Evolutionary conservation across 441 rosid species (phyloP), one percentile per base, ranked within the genome.

Genomic region (Erysimum cheiri): DNA sequence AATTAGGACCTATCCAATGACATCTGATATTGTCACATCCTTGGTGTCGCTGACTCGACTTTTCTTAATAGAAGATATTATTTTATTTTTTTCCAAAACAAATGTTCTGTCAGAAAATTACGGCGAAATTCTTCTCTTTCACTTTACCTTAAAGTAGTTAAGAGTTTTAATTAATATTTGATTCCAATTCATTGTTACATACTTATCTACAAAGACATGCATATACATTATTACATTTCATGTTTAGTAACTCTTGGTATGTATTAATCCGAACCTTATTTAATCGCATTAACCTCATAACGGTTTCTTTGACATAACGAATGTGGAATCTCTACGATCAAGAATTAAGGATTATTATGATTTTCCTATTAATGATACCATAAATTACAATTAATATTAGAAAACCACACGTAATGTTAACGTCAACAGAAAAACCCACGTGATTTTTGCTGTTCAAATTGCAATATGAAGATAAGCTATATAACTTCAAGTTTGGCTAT

Each of bases 41-140:
- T 59, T 32, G 14, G 28, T 73, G 72, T 60, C 48, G 15, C 55
- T 73, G 77, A 73, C 72, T 67, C 71, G 60, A 64, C 53, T 72
- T 57, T 63, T 63, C 63, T 62, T 53, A 35, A 14, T 40, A 19
- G 3, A 22, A 31, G 15, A 6, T 39, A 7, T 53, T 67, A 28
- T 54, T 26, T 64, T 13, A 7, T 0, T 7, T 6, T 53, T 46
- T 43, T 32, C 63, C 32, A 60, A 31, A 60, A 33, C 3, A 72
- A 35, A 58, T 19, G 40, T 36, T 36, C 12, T 64, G 4, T 31
- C 53, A 57, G 53, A 59, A 48, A 56, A 22, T 64, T 65, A 65
- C 60, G 71, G 53, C 36, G 46, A 64, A 64, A 48, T 57, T 49
- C 46, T 47, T 47, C 19, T 40, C 44, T 8, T 29, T 1, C 1